Conservation (phyloP, 371 early-diverging fungal species). For the Rhizomucor miehei region DNA sequence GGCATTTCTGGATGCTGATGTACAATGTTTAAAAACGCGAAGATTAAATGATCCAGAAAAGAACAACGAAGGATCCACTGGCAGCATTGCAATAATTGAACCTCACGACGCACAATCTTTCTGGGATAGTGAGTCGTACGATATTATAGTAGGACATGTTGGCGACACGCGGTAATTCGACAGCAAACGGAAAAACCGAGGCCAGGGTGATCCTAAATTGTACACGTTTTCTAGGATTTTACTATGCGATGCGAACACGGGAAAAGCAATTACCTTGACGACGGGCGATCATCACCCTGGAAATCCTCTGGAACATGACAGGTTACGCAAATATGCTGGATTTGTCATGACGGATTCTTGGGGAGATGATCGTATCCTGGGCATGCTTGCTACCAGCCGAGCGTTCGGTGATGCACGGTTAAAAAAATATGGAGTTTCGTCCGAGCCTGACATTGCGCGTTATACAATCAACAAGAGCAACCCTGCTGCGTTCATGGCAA, state of each 20-base stretch:
- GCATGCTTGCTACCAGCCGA: conserved; percentile 68
- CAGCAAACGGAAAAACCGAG: no score
- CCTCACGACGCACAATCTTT: conserved; percentile 51
- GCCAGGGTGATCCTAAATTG: neutral
- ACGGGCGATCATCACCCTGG: conserved; percentile 66
- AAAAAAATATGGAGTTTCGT: conserved; percentile 72
- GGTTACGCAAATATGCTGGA: conserved; percentile 60
- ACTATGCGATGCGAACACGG: conserved; percentile 53
- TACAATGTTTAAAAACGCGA: conserved; percentile 27
- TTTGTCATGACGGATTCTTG: conserved; percentile 72
- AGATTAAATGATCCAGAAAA: conserved; percentile 23
- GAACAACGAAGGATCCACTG: conserved; percentile 56
- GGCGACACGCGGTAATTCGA: conserved; percentile 52
- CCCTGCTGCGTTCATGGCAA: conserved; percentile 47
- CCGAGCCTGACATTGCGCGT: conserved; percentile 70
- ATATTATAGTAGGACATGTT: conserved; percentile 59
- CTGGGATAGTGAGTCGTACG: conserved; percentile 57
- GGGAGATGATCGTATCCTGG: conserved; percentile 75
- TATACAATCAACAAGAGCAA: conserved; percentile 29
- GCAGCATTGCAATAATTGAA: conserved; percentile 57
- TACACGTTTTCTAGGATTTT: conserved; percentile 24
- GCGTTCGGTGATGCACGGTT: conserved; percentile 72
- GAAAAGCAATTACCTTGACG: conserved; percentile 51
- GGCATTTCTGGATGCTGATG: conserved; percentile 53
- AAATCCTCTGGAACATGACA: conserved; percentile 51